phyloP scores from a whole-genome alignment of 1,284 basidiomycete species.

The Rhodotorula sp. region DNA sequence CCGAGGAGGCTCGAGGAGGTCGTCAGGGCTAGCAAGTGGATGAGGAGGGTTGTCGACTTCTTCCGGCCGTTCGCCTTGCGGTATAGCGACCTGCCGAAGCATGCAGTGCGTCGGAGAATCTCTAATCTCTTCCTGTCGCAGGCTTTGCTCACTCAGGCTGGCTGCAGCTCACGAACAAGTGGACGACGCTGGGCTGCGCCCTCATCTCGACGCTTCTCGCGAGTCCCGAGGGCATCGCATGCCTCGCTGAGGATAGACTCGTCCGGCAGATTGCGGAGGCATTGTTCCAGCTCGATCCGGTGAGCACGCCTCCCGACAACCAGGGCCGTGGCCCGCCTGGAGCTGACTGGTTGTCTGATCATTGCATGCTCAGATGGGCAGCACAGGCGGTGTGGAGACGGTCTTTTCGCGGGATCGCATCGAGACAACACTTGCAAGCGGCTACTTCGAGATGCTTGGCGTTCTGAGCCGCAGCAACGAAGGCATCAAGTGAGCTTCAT shows the following conservation, averaged over 20 bases:
- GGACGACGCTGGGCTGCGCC: slow-evolving; percentile 71
- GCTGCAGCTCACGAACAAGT: slow-evolving; percentile 59
- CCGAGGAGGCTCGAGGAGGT: slow-evolving; percentile 94
- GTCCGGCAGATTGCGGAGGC: slow-evolving; percentile 80
- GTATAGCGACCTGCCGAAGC: slow-evolving; percentile 75
- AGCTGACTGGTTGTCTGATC: too few relatives aligned
- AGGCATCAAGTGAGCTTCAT: slow-evolving; percentile 73
- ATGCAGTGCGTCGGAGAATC: slow-evolving; percentile 53
- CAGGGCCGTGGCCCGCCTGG: too few relatives aligned
- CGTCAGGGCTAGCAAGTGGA: slow-evolving; percentile 82
- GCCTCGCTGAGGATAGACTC: slow-evolving; percentile 82
- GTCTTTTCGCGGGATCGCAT: slow-evolving; percentile 83
- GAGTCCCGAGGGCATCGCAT: slow-evolving; percentile 77
- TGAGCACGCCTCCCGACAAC: slow-evolving; percentile 50
- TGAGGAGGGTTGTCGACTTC: slow-evolving; percentile 82
- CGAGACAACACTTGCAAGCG: slow-evolving; percentile 77
- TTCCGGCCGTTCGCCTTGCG: slow-evolving; percentile 84
- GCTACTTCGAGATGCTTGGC: slow-evolving; percentile 96
- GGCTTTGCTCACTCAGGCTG: not conserved
- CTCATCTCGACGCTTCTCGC: slow-evolving; percentile 78
- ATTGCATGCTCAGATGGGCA: not conserved
- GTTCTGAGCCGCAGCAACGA: slow-evolving; percentile 80
- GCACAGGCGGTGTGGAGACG: slow-evolving; percentile 55
- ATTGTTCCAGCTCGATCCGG: slow-evolving; percentile 88
- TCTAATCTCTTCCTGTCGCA: too few relatives aligned